Conservation (phyloP, 176 grass and related monocot genomes). For the Phoenix dactylifera region DNA sequence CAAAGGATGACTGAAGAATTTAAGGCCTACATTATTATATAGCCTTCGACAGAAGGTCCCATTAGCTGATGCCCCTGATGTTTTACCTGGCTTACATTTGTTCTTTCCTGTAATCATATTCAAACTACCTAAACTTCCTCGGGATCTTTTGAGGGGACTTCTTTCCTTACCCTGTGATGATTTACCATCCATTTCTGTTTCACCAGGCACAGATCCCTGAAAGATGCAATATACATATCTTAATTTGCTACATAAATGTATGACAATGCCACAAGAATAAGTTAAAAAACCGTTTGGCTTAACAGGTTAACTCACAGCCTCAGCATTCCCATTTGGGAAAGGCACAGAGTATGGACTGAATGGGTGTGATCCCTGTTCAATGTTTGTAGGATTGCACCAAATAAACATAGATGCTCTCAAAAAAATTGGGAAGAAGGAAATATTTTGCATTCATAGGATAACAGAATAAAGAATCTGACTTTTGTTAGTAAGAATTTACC, state of each 20-base stretch:
- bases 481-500: slow-evolving; percentile 37
- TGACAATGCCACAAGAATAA: too few relatives aligned
- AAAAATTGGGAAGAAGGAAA: too few relatives aligned
- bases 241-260: too few relatives aligned
- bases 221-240: slow-evolving; percentile 13
- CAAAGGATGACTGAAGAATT: too few relatives aligned
- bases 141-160: slow-evolving; percentile 70
- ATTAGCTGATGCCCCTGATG: slow-evolving; percentile 62
- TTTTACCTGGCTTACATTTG: slow-evolving; percentile 44
- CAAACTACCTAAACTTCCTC: slow-evolving; percentile 96
- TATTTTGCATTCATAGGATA: neutral
- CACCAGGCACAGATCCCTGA: slow-evolving; percentile 39
- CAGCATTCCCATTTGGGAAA: slow-evolving; percentile 63
- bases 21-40: slow-evolving; percentile 14
- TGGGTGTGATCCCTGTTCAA: slow-evolving; percentile 63
- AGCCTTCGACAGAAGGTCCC: slow-evolving; percentile 68
- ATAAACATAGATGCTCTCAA: too few relatives aligned
- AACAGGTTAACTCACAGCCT: slow-evolving; percentile 49
- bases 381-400: neutral
- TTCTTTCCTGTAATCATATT: slow-evolving; percentile 87
- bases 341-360: slow-evolving; percentile 66
- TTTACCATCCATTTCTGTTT: slow-evolving; percentile 54
- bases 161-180: slow-evolving; percentile 74
- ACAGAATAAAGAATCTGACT: neutral
- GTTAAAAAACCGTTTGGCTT: too few relatives aligned